phyloP scores from a whole-genome alignment of 1,139 yeast species.

The Candida sp. region DNA sequence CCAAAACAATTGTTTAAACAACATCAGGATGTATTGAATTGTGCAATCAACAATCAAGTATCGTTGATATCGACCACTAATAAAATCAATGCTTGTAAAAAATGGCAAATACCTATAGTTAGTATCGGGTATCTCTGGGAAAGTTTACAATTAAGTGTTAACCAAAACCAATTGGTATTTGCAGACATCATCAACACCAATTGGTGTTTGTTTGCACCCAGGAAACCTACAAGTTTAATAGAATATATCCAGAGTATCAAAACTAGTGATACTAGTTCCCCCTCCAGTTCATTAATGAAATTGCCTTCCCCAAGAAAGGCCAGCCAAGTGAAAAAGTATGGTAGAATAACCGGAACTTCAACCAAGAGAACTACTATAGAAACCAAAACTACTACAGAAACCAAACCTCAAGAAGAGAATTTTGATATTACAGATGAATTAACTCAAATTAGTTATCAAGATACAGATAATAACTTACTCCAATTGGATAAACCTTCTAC shows the following conservation, averaged over 20 bases:
- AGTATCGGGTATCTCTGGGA: conserved; percentile 54
- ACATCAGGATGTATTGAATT: conserved; percentile 28
- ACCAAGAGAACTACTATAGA: conserved; percentile 9
- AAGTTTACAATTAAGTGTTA: conserved; percentile 18
- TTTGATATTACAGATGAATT: conserved; percentile 16
- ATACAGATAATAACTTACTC: conserved; percentile 23
- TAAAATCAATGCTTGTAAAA: conserved; percentile 54
- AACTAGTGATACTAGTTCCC: conserved; percentile 6
- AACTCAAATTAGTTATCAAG: conserved; percentile 31
- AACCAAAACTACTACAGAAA: conserved; percentile 1
- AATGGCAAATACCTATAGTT: conserved; percentile 55
- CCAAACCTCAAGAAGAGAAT: conserved; percentile 6
- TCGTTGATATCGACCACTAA: conserved; percentile 44
- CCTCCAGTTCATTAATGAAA: conserved; percentile 26
- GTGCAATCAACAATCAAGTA: conserved; percentile 32
- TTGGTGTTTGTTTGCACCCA: conserved; percentile 56
- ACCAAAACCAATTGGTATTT: conserved; percentile 13
- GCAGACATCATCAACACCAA: conserved; percentile 36
- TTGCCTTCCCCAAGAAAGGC: conserved; percentile 41
- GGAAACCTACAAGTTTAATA: background rate
- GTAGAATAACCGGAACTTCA: conserved; percentile 20
- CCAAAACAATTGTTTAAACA: conserved; percentile 37
- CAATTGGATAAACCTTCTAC: conserved; percentile 17
- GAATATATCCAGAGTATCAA: background rate
- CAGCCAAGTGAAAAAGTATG: conserved; percentile 29